A percentile compares a stretch with the other conserved stretches of the same genome.
Conservation (phyloP, 129 eudicot species). For the Oenanthe sinensis region DNA sequence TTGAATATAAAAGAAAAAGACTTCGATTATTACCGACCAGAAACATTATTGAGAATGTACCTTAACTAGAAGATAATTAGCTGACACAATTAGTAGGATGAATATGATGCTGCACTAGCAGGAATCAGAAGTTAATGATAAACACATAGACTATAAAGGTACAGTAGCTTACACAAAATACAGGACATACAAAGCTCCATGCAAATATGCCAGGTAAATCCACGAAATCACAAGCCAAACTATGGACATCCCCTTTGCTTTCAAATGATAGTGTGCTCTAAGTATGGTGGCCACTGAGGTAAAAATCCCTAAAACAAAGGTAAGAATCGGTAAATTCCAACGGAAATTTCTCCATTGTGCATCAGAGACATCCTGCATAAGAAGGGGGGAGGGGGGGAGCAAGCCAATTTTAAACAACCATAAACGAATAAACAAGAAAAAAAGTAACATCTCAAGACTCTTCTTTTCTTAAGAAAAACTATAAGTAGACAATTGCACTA, state of each 20-base stretch:
- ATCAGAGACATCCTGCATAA: constrained; percentile 73
- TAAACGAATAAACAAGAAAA: not conserved
- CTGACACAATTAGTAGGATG: constrained; percentile 60
- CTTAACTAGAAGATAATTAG: constrained; percentile 81
- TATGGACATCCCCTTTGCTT: constrained; percentile 78
- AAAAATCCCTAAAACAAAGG: constrained; percentile 66
- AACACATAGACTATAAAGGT: constrained; percentile 8
- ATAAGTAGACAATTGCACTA: not conserved
- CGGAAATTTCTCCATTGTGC: constrained; percentile 95
- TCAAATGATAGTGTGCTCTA: constrained; percentile 37
- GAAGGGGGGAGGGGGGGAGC: not conserved
- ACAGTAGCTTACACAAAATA: not conserved
- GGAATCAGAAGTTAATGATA: constrained; percentile 23
- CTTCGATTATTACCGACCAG: not conserved
- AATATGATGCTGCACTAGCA: constrained; percentile 52
- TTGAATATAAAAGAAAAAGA: not conserved
- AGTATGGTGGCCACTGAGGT: constrained; percentile 42
- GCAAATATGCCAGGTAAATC: constrained; percentile 71
- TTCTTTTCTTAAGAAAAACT: not conserved
- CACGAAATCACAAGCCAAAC: constrained; percentile 78
- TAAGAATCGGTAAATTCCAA: constrained; percentile 63
- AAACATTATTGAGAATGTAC: constrained; percentile 18
- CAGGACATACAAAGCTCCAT: constrained; percentile 78
- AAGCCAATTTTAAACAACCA: not conserved
- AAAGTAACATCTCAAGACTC: not conserved